Evolutionary conservation across 805 yeast species (phyloP).

Genomic region (Saccharomyces eubayanus): DNA sequence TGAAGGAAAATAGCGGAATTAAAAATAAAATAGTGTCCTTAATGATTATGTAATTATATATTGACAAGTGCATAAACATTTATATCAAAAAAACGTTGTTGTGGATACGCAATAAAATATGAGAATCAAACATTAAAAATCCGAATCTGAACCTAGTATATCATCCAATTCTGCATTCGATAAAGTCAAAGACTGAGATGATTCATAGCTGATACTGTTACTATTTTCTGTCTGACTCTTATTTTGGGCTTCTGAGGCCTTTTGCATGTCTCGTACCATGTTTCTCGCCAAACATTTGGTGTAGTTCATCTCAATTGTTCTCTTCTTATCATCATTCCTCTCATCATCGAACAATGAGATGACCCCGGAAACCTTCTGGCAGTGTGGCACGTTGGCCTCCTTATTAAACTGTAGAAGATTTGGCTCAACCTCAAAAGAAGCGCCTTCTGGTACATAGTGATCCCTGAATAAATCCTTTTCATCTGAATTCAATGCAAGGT

Average conservation of each 20-base stretch:
- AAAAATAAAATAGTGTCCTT: background rate
- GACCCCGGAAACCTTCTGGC: slow-evolving; percentile 8
- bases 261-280: slow-evolving; percentile 8
- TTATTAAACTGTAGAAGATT: slow-evolving; percentile 7
- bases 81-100: background rate
- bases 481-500: slow-evolving; percentile 6
- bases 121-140: slow-evolving; percentile 9
- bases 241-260: background rate
- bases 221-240: background rate
- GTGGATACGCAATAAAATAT: background rate
- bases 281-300: slow-evolving; percentile 21
- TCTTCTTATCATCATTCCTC: slow-evolving; percentile 7
- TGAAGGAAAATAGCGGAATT: background rate
- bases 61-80: background rate
- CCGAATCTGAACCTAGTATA: slow-evolving; percentile 22
- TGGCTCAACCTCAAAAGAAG: slow-evolving; percentile 22
- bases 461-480: slow-evolving; percentile 19
- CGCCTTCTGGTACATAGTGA: slow-evolving; percentile 15
- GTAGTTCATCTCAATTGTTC: slow-evolving; percentile 24
- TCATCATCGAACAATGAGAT: slow-evolving; percentile 11
- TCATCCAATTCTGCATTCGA: slow-evolving; percentile 14
- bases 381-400: slow-evolving; percentile 13
- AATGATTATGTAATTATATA: background rate
- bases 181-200: background rate
- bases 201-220: background rate